Conservation (phyloP, 768 basidiomycete species). For the Trametes coccinea region DNA sequence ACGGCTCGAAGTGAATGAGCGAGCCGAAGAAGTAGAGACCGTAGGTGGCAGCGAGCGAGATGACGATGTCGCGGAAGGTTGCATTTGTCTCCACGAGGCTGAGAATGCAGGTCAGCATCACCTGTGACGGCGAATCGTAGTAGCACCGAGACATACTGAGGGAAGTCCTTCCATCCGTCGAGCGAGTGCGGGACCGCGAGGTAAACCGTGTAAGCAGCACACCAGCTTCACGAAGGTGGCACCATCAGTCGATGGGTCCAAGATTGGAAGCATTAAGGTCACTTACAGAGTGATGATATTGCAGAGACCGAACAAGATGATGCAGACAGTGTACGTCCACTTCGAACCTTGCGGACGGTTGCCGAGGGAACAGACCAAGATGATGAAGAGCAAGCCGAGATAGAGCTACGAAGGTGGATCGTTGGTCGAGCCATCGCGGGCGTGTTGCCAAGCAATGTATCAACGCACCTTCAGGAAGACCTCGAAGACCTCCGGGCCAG, state of each 20-base stretch:
- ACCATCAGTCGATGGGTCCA: background rate
- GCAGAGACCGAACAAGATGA: constrained; percentile 77
- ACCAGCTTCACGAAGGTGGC: constrained; percentile 47
- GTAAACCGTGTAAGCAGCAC: constrained; percentile 89
- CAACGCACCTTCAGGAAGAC: constrained; percentile 59
- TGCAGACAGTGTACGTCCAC: constrained; percentile 77
- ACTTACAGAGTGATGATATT: constrained; percentile 63
- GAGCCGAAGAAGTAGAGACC: constrained; percentile 85
- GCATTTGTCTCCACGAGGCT: constrained; percentile 64
- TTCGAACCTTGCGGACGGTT: constrained; percentile 92
- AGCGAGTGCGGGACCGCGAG: constrained; percentile 74
- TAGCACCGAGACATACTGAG: constrained; percentile 48
- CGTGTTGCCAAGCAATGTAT: background rate
- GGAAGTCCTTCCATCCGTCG: constrained; percentile 74
- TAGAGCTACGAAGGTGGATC: constrained; percentile 52
- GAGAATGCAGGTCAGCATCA: background rate
- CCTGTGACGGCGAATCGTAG: background rate
- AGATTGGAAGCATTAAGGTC: too few species aligned
- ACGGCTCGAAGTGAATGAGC: constrained; percentile 89
- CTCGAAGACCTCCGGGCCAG: constrained; percentile 73
- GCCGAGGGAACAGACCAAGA: constrained; percentile 84
- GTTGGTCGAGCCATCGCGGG: background rate
- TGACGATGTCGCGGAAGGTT: constrained; percentile 82
- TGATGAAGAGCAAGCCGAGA: constrained; percentile 80
- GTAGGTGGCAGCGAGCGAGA: constrained; percentile 76